A percentile compares a stretch with the other conserved stretches of the same genome.
phyloP scores from a whole-genome alignment of 768 basidiomycete genomes.

The Tephrocybe sp. region DNA sequence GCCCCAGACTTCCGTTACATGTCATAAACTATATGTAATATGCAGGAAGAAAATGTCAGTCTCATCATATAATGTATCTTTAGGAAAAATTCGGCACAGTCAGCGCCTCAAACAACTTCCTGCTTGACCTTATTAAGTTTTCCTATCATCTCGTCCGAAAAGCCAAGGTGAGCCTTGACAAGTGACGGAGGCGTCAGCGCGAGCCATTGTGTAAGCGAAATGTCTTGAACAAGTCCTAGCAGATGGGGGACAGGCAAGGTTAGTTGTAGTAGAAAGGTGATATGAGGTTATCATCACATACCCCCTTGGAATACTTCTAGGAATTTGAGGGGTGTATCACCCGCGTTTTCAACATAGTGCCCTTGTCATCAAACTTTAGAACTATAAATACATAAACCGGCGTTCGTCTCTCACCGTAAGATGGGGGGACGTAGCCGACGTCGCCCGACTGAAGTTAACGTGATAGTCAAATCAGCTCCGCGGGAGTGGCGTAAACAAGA shows the following conservation, averaged over 20 bases:
- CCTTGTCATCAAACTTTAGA: conserved; percentile 30
- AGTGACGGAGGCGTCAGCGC: conserved; percentile 57
- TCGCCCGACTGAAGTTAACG: conserved; percentile 32
- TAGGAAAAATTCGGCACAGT: background rate
- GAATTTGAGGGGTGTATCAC: conserved; percentile 55
- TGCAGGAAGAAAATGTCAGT: background rate
- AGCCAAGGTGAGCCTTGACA: conserved; percentile 59
- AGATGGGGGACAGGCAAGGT: background rate
- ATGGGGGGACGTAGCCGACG: conserved; percentile 38
- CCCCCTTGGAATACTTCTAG: conserved; percentile 65
- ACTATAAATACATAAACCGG: background rate
- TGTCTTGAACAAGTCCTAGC: conserved; percentile 45
- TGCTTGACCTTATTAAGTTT: conserved; percentile 53
- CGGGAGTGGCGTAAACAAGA: conserved; percentile 1
- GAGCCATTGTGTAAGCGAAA: conserved; percentile 63
- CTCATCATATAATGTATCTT: background rate
- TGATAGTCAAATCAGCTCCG: background rate
- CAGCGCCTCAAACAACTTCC: conserved; percentile 34
- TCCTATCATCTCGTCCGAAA: conserved; percentile 51
- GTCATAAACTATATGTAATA: conserved; percentile 19
- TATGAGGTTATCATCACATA: conserved; percentile 19
- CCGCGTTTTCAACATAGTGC: conserved; percentile 70
- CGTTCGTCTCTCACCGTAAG: conserved; percentile 26
- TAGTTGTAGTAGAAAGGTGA: background rate
- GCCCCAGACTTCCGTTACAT: conserved; percentile 64